Evolutionary conservation across 106 monocot genomes (phyloP).

Genomic region (Phalaenopsis aphrodite): DNA sequence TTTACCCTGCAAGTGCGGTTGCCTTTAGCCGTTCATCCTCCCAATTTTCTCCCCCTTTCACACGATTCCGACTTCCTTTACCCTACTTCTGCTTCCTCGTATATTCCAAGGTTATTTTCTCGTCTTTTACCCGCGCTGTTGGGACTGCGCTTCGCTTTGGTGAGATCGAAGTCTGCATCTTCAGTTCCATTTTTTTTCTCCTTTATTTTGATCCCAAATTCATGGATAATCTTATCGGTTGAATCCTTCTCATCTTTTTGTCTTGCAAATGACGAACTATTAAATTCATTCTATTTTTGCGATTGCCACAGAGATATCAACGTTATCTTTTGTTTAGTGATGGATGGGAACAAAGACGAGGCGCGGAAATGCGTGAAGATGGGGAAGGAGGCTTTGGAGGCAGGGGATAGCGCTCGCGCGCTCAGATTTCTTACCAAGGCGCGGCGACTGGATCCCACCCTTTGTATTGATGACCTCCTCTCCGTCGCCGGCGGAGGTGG

Average conservation of each 20-base stretch:
- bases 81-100: not conserved
- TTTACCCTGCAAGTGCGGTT: not conserved
- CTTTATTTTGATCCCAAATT: not conserved
- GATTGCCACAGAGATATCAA: not conserved
- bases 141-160: not conserved
- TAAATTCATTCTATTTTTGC: not conserved
- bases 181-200: not conserved
- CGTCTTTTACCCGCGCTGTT: not conserved
- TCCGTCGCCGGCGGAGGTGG: conserved; percentile 11
- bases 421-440: conserved; percentile 81
- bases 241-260: not conserved
- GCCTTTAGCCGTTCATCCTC: not conserved
- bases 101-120: not conserved
- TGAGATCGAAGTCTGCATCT: not conserved
- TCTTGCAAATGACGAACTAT: too few species aligned
- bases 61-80: not conserved
- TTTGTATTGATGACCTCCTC: conserved; percentile 64
- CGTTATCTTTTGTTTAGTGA: conserved; percentile 10
- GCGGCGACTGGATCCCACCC: conserved; percentile 68
- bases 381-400: conserved; percentile 58
- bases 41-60: not conserved
- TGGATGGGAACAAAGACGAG: conserved; percentile 98
- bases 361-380: conserved; percentile 71
- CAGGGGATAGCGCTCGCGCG: conserved; percentile 60
- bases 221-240: not conserved